A percentile compares a stretch with the other conserved stretches of the same genome.
These are phyloP conservation scores for Aspergillus cavernicola DNA, from an alignment of 495 filamentous ascomycete species.

Conservation along the genomic window DNA sequence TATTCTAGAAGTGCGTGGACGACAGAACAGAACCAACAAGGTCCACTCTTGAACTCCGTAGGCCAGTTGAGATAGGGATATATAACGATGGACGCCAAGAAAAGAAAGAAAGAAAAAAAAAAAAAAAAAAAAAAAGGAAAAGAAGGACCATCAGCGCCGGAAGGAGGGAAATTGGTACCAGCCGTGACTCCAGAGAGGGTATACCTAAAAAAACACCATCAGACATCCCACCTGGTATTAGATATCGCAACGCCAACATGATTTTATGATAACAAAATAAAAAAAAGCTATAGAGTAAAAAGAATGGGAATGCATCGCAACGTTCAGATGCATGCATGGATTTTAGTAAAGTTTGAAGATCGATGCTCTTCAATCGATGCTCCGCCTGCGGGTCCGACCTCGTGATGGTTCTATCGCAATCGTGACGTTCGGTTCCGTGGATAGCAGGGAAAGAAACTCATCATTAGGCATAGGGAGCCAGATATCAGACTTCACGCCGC, in stretches of 20 bases:
- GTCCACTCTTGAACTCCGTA: too few species aligned
- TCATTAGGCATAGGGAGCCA: not conserved
- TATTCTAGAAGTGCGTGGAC: too few species aligned
- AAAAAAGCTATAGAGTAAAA: not conserved
- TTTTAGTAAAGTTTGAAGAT: conserved; percentile 4
- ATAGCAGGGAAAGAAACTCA: not conserved
- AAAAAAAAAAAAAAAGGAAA: not conserved
- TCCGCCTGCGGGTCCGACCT: conserved; percentile 32
- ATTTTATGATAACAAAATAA: not conserved
- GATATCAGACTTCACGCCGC: not conserved
- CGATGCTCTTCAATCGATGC: conserved; percentile 24
- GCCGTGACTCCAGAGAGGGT: conserved; percentile 11
- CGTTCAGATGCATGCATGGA: conserved; percentile 19
- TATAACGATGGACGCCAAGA: too few species aligned
- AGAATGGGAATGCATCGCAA: too few species aligned
- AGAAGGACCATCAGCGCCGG: not conserved
- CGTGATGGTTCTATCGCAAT: conserved; percentile 18
- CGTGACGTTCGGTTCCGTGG: not conserved
- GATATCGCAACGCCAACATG: not conserved
- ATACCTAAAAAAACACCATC: conserved; percentile 9
- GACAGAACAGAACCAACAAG: too few species aligned
- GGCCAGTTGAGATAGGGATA: too few species aligned
- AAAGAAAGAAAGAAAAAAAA: too few species aligned
- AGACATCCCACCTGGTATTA: conserved; percentile 7
- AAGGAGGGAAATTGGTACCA: conserved; percentile 8